Evolutionary conservation across 2,329 filamentous ascomycete genomes (phyloP), one percentile per base, ranked within the genome.

Genomic region (Diaporthe ilicicola): DNA sequence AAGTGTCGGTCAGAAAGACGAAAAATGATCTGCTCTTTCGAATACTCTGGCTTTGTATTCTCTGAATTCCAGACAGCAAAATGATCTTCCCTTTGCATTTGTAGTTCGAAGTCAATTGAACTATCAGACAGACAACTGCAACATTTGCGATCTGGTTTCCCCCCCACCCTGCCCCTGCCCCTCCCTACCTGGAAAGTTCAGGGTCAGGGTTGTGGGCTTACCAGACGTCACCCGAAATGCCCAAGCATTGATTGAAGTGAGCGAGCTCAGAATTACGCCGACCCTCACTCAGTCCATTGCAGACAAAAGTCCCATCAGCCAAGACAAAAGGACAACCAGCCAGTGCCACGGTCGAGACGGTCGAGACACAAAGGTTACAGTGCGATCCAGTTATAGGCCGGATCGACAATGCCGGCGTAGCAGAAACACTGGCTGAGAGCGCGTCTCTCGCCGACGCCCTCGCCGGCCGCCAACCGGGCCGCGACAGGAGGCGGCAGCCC

Each of bases 391-490:
- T 48, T 34, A 62, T 34, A 62, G 59, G 59, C 59, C 59, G 42
- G 59, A 62, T 62, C 59, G 46, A 34, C 27, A 10, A 62, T 62
- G 42, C 59, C 59, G 27, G 59, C 44, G 59, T 62, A 62, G 13
- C 59, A 62, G 59, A 48, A 62, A 34, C 39, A 62, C 59, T 48
- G 59, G 59, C 59, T 62, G 42, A 62, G 59, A 42, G 59, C 27
- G 9, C 7, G 15, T 9, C n/a, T 9, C 39, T 32, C 2, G 27
- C 56, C 19, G 24, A 32, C 56, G 42, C 54, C 44, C 56, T 32
- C 24, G 56, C 42, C 24, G 56, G 44, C 70, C 67, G 34, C 67
- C 50, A 39, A 44, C 24, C 29, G 42, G 67, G 71, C 24, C 71
- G 32, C 50, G 27, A 48, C 51, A 64, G 29, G 59, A 24, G 62